Base-by-base conservation (phyloP, 1,139 yeast genomes). In the Candida sp. region DNA sequence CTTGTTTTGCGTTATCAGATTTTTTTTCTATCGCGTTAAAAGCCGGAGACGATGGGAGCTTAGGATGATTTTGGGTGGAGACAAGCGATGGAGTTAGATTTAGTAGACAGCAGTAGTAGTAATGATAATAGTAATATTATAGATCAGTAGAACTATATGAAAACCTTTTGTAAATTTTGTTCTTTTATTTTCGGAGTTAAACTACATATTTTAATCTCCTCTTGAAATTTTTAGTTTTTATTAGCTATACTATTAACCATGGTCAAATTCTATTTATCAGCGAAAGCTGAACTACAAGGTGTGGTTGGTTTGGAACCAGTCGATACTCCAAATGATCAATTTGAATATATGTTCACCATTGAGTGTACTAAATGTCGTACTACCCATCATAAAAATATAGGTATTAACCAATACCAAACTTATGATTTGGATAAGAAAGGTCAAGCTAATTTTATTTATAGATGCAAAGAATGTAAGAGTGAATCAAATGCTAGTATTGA, bases 281-380 rank as follows among this genome's bases (percentile, higher is more conserved):
- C 84, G 21, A 64, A 70, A 8, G 95, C 89, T 5, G 82, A 79
- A 33, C 70, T 88, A 35, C 68, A 68, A 41, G 82, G 81, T 36
- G 85, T 88, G 37, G 82, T 87, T 2, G 80, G 74, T 39, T 66
- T 88, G 12, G 64, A 66, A 36, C 88, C 95, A 8, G 62, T 70
- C 6, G 96, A 91, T 55, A 65, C 81, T 0, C 72, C 75, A 1
- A 73, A 70, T 19, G 58, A 66, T 2, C 91, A 95, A 2, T 88
- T 80, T 54, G 91, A 87, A 52, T 90, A 84, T 63, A 77, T 84
- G 1, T 87, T 91, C 64, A 73, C 70, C 46, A 75, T 91, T 15
- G 78, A 78, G 53, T 91, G 99, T 61, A 83, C 87, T 3, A 76
- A 79, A 38, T 93, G 99, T 65, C 79, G 91, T 51, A 95, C 88